Conservation (phyloP, 2,329 filamentous ascomycete species). For the Didymella keratinophila region DNA sequence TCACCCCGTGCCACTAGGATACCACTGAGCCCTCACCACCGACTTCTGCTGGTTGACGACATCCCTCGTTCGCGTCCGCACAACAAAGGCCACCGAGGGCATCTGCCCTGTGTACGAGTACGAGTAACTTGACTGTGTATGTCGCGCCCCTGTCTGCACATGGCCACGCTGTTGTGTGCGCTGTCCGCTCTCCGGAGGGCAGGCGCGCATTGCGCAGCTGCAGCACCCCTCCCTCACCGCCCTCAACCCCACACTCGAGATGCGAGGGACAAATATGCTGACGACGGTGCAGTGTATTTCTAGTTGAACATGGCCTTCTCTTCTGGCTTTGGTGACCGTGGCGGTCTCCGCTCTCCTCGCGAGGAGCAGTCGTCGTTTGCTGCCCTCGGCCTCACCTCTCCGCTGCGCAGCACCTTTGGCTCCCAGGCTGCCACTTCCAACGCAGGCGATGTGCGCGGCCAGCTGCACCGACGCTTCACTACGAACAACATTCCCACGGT, state of each 20-base stretch:
- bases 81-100: slow-evolving; percentile 33
- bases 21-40: slow-evolving; percentile 25
- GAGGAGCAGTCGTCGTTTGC: slow-evolving; percentile 75
- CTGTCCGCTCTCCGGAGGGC: slow-evolving; percentile 16
- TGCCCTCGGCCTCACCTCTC: slow-evolving; percentile 69
- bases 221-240: slow-evolving; percentile 45
- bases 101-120: slow-evolving; percentile 38
- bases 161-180: slow-evolving; percentile 12
- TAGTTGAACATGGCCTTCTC: slow-evolving; percentile 68
- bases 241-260: slow-evolving; percentile 44
- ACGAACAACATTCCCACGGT: slow-evolving; percentile 83
- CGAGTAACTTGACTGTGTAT: slow-evolving; percentile 23
- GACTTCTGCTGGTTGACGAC: slow-evolving; percentile 22
- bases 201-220: slow-evolving; percentile 23
- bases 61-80: slow-evolving; percentile 21
- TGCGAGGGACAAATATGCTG: slow-evolving; percentile 35
- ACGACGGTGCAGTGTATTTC: slow-evolving; percentile 49
- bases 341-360: slow-evolving; percentile 79
- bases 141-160: slow-evolving; percentile 35
- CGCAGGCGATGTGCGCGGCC: slow-evolving; percentile 74
- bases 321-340: slow-evolving; percentile 68
- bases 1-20: slow-evolving; percentile 22
- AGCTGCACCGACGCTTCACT: slow-evolving; percentile 90
- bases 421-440: slow-evolving; percentile 34
- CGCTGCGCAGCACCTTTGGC: slow-evolving; percentile 68